phyloP scores from a whole-genome alignment of 2,329 filamentous ascomycete species.

The Helotiales sp. region DNA sequence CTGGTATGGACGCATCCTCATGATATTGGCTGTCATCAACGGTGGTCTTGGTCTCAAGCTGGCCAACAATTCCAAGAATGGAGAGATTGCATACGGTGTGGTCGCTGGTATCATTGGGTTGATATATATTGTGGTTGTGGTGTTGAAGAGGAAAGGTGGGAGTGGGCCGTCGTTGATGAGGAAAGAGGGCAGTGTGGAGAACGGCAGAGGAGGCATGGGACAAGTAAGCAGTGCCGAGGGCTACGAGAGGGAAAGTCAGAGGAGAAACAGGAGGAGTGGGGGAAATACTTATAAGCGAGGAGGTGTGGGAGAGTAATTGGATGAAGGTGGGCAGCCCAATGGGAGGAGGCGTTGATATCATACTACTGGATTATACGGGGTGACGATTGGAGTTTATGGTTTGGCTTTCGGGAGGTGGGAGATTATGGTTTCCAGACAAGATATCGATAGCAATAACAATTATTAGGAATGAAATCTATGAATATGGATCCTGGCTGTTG shows the following conservation, averaged over 20 bases:
- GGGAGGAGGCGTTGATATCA: background rate
- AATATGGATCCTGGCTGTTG: too few relatives aligned
- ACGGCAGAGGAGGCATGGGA: background rate
- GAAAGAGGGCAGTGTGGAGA: background rate
- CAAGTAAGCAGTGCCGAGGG: background rate
- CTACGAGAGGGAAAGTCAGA: background rate
- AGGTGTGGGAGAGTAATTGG: background rate
- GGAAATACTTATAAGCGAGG: too few relatives aligned
- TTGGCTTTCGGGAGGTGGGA: too few relatives aligned
- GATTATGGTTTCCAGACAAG: too few relatives aligned
- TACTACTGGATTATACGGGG: too few relatives aligned
- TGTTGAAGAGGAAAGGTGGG: constrained; percentile 21
- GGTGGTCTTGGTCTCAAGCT: constrained; percentile 61
- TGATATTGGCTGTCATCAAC: constrained; percentile 61
- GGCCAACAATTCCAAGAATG: constrained; percentile 40
- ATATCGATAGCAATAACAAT: too few relatives aligned
- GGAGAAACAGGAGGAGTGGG: background rate
- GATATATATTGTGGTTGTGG: constrained; percentile 42
- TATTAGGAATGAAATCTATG: too few relatives aligned
- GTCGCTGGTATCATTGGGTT: constrained; percentile 50
- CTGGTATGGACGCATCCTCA: constrained; percentile 60
- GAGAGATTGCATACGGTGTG: constrained; percentile 56
- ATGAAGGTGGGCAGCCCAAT: background rate
- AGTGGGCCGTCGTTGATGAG: background rate
- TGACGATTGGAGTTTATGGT: too few relatives aligned